Base-by-base conservation (phyloP, 1,284 basidiomycete genomes). In the Malassezia sympodialis region DNA sequence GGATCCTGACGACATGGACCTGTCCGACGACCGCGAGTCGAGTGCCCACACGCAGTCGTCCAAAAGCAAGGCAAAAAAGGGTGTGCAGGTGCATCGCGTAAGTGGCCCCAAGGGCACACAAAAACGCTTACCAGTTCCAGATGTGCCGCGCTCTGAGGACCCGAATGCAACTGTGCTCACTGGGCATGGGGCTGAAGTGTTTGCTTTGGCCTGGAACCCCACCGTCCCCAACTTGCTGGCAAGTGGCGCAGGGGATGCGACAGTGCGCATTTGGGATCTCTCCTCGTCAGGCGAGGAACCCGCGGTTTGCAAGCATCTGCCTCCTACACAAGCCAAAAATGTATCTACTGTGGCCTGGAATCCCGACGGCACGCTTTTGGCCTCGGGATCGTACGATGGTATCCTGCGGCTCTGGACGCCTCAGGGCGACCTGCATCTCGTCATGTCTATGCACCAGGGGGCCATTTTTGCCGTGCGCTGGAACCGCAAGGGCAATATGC, bases 361-460 rank as follows among this genome's bases (percentile, higher is more conserved):
- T n/a, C 67, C 69, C 5, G 72, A 73, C 32, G 72, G 72, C 10
- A 75, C 71, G 15, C 63, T 75, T 12, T 64, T 75, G 3, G 72
- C 72, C 0, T 67, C 66, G 5, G 70, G 72, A 32, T 73, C 70
- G 5, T 67, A 75, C 60, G 72, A 75, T 34, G 72, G 72, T 27
- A 75, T 75, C 43, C 56, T 75, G 19, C 65, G 72, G 10, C 58
- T 75, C 19, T 75, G 72, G 72, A 75, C 72, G 7, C 71, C 72
- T 6, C 71, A 75, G 35, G 72, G 72, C 23, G 72, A 75, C 39
- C 55, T 75, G 30, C 69, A 72, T 50, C 63, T 73, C 24, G 72
- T 75, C 58, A 69, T 75, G 69, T 72, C 71, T 3, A 73, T 73
- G 72, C 72, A 75, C 44, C 71, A 73, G 42, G 72, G 72, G 2